Evolutionary conservation across 192 early-diverging fungal genomes (phyloP).

Genomic region (Linnemannia hyalina): DNA sequence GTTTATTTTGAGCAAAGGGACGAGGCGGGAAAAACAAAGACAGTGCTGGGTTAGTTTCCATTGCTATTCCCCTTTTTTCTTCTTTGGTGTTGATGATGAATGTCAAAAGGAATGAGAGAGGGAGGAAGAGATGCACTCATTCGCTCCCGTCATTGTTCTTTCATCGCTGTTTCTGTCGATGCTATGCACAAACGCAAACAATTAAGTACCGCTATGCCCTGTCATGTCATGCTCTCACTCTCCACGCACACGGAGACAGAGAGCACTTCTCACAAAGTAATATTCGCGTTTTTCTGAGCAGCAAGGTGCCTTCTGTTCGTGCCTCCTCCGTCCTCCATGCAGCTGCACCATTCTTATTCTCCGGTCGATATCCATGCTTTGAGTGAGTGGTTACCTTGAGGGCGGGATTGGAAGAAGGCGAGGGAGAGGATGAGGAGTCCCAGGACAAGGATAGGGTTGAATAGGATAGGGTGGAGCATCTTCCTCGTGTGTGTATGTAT

Average conservation of each 20-base stretch:
- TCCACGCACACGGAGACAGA: constrained; percentile 3
- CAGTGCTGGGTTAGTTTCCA: not conserved
- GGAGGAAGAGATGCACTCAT: not conserved
- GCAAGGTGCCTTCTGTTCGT: not conserved
- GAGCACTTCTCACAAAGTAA: not conserved
- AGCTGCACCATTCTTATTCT: not conserved
- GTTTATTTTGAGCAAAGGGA: not conserved
- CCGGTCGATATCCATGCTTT: not conserved
- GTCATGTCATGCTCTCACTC: not conserved
- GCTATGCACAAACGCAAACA: not conserved
- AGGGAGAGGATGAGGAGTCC: not conserved
- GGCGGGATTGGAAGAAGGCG: not conserved
- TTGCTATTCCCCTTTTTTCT: not conserved
- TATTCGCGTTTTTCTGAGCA: not conserved
- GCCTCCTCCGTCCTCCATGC: not conserved
- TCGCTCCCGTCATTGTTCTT: not conserved
- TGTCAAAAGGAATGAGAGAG: not conserved
- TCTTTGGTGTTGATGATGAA: not conserved
- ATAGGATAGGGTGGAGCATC: not conserved
- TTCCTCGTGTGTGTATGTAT: not conserved
- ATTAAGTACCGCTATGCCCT: not conserved
- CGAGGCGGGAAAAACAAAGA: not conserved
- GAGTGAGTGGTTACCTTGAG: not conserved
- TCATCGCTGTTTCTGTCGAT: not conserved
- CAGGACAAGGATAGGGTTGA: not conserved